Base-by-base conservation (phyloP, 1,284 basidiomycete species). In the Serendipita sp. region DNA sequence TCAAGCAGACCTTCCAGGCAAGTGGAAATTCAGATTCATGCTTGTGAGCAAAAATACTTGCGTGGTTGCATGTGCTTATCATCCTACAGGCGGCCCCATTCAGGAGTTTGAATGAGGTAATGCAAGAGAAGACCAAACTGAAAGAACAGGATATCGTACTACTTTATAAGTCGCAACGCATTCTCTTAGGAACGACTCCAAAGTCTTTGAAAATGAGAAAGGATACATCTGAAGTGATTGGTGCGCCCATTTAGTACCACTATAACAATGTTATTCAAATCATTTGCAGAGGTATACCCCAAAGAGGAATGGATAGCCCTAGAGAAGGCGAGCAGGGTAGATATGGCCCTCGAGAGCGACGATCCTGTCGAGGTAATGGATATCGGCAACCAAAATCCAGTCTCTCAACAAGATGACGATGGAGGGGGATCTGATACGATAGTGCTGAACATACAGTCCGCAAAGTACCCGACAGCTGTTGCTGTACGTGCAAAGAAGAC, bases 191-290 rank as follows among this genome's bases (percentile, higher is more conserved):
- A 4, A 26, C 53, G 32, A 58, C 53, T 6, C 53, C 53, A 35
- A 58, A 34, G 32, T 26, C 22, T n/a, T 58, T 58, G 32, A 17
- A 32, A 58, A 58, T 58, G 53, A n/a, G 53, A n/a, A 58, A 58
- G 26, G 53, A 58, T n/a, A 58, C 15, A 10, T 26, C 53, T 17
- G 53, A 58, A n/a, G 30, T n/a, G 5, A 58, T 58, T 10, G 53
- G 53, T 58, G 8, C 5, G 45, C 53, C 8, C 1, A 32, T n/a
- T 10, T 12, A 22, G n/a, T 22, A 34, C 30, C 53, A n/a, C 32
- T n/a, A n/a, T 29, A 8, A 32, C 8, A 30, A 4, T 26, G 53
- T 30, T 22, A 10, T 10, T 10, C 30, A n/a, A 22, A 32, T 26
- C 10, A 17, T 5, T 6, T 58, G 8, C 32, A 58, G 53, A 58